Evolutionary conservation across 169 alveolate species (phyloP).

Genomic region (Plasmodium coatneyi): DNA sequence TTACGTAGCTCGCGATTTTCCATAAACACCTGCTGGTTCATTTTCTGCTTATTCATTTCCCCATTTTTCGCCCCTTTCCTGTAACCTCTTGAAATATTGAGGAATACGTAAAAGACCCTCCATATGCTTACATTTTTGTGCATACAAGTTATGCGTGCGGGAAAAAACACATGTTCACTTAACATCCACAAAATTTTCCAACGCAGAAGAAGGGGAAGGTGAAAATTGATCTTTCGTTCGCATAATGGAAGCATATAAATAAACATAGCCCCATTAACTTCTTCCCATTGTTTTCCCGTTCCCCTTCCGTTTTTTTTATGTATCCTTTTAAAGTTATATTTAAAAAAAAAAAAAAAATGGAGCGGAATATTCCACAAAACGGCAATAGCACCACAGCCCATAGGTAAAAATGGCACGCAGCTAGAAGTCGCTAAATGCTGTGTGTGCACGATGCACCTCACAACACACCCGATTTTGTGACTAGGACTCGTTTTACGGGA

Average conservation of each 20-base stretch:
- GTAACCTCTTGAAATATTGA: not conserved
- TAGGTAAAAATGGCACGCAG: not conserved
- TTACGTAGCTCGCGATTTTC: not conserved
- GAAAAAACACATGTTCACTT: not conserved
- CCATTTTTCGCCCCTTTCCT: not conserved
- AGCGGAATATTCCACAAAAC: not conserved
- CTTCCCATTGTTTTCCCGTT: not conserved
- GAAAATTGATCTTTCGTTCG: not conserved
- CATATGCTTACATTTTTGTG: not conserved
- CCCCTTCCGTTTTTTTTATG: not conserved
- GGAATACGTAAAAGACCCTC: not conserved
- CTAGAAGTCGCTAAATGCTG: not conserved
- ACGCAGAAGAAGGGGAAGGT: not conserved
- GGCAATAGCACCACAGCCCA: not conserved
- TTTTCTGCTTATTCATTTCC: not conserved
- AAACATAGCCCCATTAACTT: not conserved
- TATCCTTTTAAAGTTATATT: not conserved
- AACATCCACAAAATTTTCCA: not conserved
- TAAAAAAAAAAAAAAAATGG: not conserved
- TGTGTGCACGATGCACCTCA: not conserved
- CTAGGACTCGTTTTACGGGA: conserved; percentile 75
- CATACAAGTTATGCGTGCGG: not conserved
- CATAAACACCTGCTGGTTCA: not conserved
- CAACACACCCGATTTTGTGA: conserved; percentile 50
- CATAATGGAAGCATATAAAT: not conserved